Conservation (phyloP, 805 yeast species). For the Saturnispora besseyi region DNA sequence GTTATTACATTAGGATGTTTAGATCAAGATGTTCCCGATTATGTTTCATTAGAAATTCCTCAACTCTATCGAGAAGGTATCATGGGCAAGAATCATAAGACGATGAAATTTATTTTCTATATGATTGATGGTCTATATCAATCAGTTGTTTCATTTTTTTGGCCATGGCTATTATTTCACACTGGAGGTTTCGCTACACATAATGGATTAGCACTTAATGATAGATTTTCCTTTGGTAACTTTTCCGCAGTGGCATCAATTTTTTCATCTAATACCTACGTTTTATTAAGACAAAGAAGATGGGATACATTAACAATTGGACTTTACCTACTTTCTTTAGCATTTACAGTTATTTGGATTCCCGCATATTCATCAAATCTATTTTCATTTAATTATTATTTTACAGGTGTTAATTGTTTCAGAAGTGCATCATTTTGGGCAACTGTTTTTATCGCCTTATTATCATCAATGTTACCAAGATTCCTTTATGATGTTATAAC, state of each 20-base stretch:
- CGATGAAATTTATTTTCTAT: slow-evolving; percentile 48
- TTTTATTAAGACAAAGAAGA: slow-evolving; percentile 56
- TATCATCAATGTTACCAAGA: slow-evolving; percentile 53
- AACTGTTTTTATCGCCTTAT: slow-evolving; percentile 44
- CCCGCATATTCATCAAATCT: slow-evolving; percentile 60
- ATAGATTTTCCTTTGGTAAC: slow-evolving; percentile 65
- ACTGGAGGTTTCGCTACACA: slow-evolving; percentile 33
- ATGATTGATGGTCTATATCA: slow-evolving; percentile 67
- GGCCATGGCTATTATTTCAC: slow-evolving; percentile 51
- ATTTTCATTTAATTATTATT: slow-evolving; percentile 49
- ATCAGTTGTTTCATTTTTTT: slow-evolving; percentile 58
- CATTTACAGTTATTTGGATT: slow-evolving; percentile 64
- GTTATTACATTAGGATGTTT: slow-evolving; percentile 63
- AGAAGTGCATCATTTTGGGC: slow-evolving; percentile 64
- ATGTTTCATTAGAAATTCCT: slow-evolving; percentile 58
- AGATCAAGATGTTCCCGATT: slow-evolving; percentile 68
- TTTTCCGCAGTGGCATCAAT: slow-evolving; percentile 53
- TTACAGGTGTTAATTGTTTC: slow-evolving; percentile 53
- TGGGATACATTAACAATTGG: slow-evolving; percentile 69
- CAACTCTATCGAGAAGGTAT: slow-evolving; percentile 64
- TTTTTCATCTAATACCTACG: slow-evolving; percentile 55
- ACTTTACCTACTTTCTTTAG: slow-evolving; percentile 43
- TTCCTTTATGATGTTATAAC: slow-evolving; percentile 41
- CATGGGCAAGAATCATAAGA: slow-evolving; percentile 53
- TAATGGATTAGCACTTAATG: slow-evolving; percentile 50